Evolutionary conservation across 805 yeast species (phyloP).

Genomic region (Ogataea polymorpha): DNA sequence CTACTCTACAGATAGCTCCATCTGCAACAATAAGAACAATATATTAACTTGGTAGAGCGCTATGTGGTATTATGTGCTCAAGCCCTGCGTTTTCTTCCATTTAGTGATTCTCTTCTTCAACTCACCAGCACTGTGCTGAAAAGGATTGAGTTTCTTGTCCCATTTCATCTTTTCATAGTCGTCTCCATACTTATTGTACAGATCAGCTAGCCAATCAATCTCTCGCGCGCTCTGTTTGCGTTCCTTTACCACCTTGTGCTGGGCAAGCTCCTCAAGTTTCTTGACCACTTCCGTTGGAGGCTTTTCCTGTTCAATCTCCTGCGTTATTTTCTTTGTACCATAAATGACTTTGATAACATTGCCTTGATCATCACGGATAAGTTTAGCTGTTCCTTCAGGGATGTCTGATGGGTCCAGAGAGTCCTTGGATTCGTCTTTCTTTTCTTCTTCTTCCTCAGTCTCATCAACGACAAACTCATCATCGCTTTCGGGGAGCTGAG

Average conservation of each 20-base stretch:
- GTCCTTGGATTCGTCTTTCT: constrained; percentile 32
- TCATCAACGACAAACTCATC: constrained; percentile 27
- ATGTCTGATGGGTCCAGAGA: constrained; percentile 57
- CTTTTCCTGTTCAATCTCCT: constrained; percentile 16
- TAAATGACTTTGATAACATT: constrained; percentile 64
- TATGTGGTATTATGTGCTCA: not conserved
- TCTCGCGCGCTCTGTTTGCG: constrained; percentile 71
- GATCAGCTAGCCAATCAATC: constrained; percentile 59
- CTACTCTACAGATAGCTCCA: too few relatives aligned
- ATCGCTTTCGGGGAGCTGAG: constrained; percentile 34
- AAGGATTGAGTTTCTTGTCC: constrained; percentile 80
- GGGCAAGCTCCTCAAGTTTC: constrained; percentile 63
- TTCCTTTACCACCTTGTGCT: constrained; percentile 41
- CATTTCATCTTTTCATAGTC: constrained; percentile 87
- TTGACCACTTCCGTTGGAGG: constrained; percentile 55
- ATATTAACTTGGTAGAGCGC: too few relatives aligned
- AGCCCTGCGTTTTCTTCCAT: constrained; percentile 52
- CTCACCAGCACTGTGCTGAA: constrained; percentile 85
- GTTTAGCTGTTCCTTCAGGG: constrained; percentile 75
- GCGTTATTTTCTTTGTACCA: constrained; percentile 49
- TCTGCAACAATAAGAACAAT: too few relatives aligned
- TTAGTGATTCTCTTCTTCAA: constrained; percentile 64
- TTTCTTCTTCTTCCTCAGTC: constrained; percentile 29
- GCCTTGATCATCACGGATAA: constrained; percentile 67
- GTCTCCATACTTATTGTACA: constrained; percentile 80